A percentile compares a stretch with the other conserved stretches of the same genome.
phyloP scores from a whole-genome alignment of 164 flowering plant genomes.

The grape (Vitis vinifera) region ASM3070453v1 NC_081817.1:25026001-25026500 shows the following conservation, averaged over 20 bases:
- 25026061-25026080: too few species aligned
- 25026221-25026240: slow-evolving; percentile 34
- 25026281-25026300: neutral
- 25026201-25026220: slow-evolving; percentile 57
- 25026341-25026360: slow-evolving; percentile 49
- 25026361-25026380: slow-evolving; percentile 63
- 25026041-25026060: too few species aligned
- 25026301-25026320: slow-evolving; percentile 37
- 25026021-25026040: too few species aligned
- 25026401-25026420: slow-evolving; percentile 52
- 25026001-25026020: too few species aligned
- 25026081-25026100: too few species aligned
- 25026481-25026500: slow-evolving; percentile 74
- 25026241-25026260: neutral
- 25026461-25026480: slow-evolving; percentile 50
- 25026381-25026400: slow-evolving; percentile 60
- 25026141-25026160: slow-evolving; percentile 45
- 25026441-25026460: slow-evolving; percentile 37
- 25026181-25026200: slow-evolving; percentile 48
- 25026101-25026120: too few species aligned
- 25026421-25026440: slow-evolving; percentile 43
- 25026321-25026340: slow-evolving; percentile 35
- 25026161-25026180: slow-evolving; percentile 32
- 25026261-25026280: neutral
- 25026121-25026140: too few species aligned